These are phyloP conservation scores for Luvunga scandens DNA, from an alignment of 345 rosid genomes.

Conservation along the genomic window DNA sequence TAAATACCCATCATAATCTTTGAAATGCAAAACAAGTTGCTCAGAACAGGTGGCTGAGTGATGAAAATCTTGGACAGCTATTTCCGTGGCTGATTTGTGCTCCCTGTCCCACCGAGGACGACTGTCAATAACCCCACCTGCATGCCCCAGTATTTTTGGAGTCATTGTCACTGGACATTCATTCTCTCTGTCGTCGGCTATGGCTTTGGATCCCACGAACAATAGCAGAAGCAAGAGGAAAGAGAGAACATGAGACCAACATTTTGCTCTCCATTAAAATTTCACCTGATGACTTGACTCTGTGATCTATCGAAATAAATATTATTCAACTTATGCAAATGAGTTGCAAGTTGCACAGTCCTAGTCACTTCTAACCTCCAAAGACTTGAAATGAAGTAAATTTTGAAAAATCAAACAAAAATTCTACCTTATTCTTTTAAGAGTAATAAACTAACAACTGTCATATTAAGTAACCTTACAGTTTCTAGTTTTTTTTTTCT, in stretches of 20 bases:
- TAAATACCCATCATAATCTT: not conserved
- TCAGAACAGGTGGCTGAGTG: not conserved
- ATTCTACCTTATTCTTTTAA: too few species aligned
- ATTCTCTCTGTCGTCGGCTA: not conserved
- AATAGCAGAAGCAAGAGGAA: not conserved
- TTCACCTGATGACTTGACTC: not conserved
- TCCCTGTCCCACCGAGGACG: not conserved
- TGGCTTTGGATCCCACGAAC: not conserved
- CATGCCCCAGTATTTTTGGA: not conserved
- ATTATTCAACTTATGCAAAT: not conserved
- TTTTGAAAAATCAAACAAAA: too few species aligned
- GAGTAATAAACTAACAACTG: too few species aligned
- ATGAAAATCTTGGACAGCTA: slow-evolving; percentile 10
- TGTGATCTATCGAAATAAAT: not conserved
- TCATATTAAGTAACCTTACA: too few species aligned
- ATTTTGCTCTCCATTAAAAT: not conserved
- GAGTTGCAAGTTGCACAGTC: too few species aligned
- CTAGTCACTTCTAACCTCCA: too few species aligned
- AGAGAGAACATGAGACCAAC: not conserved
- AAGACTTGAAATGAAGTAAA: too few species aligned
- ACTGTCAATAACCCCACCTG: too few species aligned
- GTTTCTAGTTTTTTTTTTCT: too few species aligned
- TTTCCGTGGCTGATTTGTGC: slow-evolving; percentile 6
- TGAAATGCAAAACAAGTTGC: slow-evolving; percentile 9
- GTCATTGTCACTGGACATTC: not conserved